phyloP scores from a whole-genome alignment of 73 alveolate species.

The Uronychia binucleata region DNA sequence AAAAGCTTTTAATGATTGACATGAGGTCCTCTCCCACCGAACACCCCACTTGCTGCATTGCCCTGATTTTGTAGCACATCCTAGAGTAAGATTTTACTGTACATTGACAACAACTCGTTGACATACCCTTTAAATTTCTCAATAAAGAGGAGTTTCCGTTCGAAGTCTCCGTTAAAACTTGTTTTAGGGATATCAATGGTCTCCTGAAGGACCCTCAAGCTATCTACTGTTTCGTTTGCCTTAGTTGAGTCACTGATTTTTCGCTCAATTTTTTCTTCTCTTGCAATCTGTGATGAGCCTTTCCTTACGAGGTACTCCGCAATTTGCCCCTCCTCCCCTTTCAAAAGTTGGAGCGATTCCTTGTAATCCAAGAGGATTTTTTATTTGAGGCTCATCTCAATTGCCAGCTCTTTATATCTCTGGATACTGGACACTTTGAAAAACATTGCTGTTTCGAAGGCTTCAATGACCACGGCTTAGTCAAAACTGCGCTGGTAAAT shows the following conservation, averaged over 20 bases:
- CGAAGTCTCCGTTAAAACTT: neutral
- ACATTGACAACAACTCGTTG: neutral
- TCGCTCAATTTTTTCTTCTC: neutral
- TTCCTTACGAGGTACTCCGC: neutral
- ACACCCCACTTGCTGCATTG: neutral
- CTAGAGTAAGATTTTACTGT: neutral
- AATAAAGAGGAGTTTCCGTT: neutral
- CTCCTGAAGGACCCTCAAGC: neutral
- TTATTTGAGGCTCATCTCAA: neutral
- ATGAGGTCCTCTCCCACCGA: neutral
- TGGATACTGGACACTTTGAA: neutral
- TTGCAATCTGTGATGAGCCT: neutral
- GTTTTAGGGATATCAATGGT: neutral
- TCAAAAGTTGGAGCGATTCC: neutral
- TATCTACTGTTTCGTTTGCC: neutral
- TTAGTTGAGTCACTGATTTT: too few relatives aligned
- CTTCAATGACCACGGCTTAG: neutral
- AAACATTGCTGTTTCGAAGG: neutral
- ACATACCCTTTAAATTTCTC: neutral
- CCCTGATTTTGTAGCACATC: neutral
- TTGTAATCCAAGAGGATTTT: neutral
- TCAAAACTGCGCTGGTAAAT: too few relatives aligned
- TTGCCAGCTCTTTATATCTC: neutral
- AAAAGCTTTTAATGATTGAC: neutral
- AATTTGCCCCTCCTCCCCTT: neutral